Conservation (phyloP, 768 basidiomycete genomes). For the Cubamyces lactineus region DNA sequence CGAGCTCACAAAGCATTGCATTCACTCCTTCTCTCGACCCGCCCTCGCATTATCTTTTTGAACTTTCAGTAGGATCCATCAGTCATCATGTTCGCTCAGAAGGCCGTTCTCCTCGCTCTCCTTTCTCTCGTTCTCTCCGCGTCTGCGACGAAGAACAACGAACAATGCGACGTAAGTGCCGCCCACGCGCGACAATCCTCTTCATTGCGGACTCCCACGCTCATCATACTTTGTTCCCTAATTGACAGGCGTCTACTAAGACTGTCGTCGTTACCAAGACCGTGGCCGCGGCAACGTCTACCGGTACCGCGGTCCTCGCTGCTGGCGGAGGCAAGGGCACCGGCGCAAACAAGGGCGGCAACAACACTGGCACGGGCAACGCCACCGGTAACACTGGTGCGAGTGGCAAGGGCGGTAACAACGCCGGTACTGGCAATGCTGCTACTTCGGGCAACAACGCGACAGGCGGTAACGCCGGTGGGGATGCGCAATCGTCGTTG, state of each 20-base stretch:
- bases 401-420: constrained; percentile 21
- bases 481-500: constrained; percentile 24
- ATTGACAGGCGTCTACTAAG: constrained; percentile 27
- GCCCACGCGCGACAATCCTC: constrained; percentile 23
- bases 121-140: constrained; percentile 43
- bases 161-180: constrained; percentile 23
- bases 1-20: constrained; percentile 39
- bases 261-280: constrained; percentile 44
- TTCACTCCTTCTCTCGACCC: constrained; percentile 34
- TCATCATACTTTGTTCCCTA: constrained; percentile 19
- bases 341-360: constrained; percentile 26
- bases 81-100: constrained; percentile 46
- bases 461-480: background rate
- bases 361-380: constrained; percentile 4
- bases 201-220: constrained; percentile 15
- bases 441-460: background rate
- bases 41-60: constrained; percentile 25
- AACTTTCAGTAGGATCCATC: constrained; percentile 17
- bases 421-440: constrained; percentile 22
- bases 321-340: constrained; percentile 24
- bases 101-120: constrained; percentile 43
- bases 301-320: constrained; percentile 20
- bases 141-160: constrained; percentile 37
- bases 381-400: background rate
- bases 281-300: constrained; percentile 23